Conservation (phyloP, 1,284 basidiomycete species). For the Ganoderma meredithae region DNA sequence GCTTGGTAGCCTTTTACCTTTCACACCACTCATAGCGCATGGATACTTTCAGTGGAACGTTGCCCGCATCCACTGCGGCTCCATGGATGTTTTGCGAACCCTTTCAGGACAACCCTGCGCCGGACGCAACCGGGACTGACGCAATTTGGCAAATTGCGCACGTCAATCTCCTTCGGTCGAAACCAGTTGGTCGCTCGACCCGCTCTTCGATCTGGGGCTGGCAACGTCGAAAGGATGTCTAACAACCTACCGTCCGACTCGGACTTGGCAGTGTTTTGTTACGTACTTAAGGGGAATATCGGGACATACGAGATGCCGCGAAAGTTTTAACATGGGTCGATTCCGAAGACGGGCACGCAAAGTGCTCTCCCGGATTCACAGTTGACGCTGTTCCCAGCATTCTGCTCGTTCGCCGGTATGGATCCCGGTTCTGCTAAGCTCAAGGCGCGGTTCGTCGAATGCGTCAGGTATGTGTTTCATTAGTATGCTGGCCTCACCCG, state of each 20-base stretch:
- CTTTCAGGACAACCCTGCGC: neutral
- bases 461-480: constrained; percentile 30
- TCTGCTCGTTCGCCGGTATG: neutral
- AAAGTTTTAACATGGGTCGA: neutral
- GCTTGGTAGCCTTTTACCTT: neutral
- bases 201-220: neutral
- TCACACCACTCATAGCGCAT: neutral
- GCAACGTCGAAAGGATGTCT: neutral
- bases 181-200: neutral
- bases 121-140: neutral
- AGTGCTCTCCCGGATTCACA: neutral
- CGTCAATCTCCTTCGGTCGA: neutral
- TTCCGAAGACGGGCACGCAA: neutral
- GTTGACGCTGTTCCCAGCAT: neutral
- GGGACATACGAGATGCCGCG: neutral
- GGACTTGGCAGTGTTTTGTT: constrained; percentile 9
- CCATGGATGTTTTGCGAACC: neutral
- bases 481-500: neutral
- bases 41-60: neutral
- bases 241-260: neutral
- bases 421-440: neutral
- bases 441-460: constrained; percentile 12
- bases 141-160: neutral
- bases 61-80: neutral
- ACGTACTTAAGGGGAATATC: neutral